A percentile compares a stretch with the other conserved stretches of the same genome.
These are phyloP conservation scores for Rubroboletus pulcherrimus DNA, from an alignment of 768 basidiomycete genomes.

Conservation along the genomic window DNA sequence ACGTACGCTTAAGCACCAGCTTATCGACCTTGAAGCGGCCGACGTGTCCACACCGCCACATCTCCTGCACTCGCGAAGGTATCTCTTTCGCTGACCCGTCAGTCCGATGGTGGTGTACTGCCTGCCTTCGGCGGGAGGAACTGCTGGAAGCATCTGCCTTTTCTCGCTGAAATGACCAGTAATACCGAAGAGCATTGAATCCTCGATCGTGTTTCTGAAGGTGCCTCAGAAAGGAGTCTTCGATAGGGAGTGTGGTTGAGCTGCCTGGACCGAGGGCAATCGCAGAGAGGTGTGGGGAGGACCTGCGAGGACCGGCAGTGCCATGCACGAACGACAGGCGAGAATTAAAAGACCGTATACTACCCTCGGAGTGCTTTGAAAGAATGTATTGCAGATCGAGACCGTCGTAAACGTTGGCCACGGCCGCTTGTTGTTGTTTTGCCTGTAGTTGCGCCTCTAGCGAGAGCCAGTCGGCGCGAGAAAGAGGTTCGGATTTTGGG, in stretches of 20 bases:
- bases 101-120: constrained; percentile 8
- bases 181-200: constrained; percentile 41
- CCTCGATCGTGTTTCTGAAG: constrained; percentile 37
- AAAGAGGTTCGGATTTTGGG: constrained; percentile 44
- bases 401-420: constrained; percentile 27
- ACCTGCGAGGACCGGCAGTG: constrained; percentile 4
- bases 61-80: constrained; percentile 42
- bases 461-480: constrained; percentile 49
- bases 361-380: constrained; percentile 31
- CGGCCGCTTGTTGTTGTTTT: constrained; percentile 13
- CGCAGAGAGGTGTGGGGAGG: constrained; percentile 27
- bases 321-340: constrained; percentile 18
- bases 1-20: constrained; percentile 35
- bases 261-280: constrained; percentile 28
- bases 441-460: constrained; percentile 40
- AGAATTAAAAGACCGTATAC: constrained; percentile 30
- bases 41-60: constrained; percentile 62
- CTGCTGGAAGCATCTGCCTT: constrained; percentile 35
- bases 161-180: constrained; percentile 62
- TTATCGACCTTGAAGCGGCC: constrained; percentile 62
- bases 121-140: constrained; percentile 25
- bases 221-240: constrained; percentile 40
- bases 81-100: constrained; percentile 20
- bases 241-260: constrained; percentile 31
- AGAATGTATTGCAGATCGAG: constrained; percentile 47